Base-by-base conservation (phyloP, 345 rosid genomes). In the Brassica cretica region DNA sequence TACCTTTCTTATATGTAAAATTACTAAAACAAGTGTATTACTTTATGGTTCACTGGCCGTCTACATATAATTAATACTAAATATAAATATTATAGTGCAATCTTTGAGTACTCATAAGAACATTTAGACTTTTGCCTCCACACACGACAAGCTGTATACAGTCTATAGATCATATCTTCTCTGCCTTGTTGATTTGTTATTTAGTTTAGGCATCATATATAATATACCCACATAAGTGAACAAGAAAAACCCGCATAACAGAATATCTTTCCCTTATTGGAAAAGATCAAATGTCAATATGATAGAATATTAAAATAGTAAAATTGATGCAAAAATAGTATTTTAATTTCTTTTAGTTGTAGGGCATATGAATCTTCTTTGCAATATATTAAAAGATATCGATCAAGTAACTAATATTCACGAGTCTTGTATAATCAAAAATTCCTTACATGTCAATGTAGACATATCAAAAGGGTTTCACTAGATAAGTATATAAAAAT, bases 331-430 rank as follows among this genome's bases (percentile, higher is more conserved):
- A 35, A 37, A 60, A 8, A 15, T 53, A 41, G 18, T 66, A 21
- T 15, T 58, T 58, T 78, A 71, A 5, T 27, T 55, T 77, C 25
- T 16, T 60, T 70, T 61, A 49, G 59, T 37, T 32, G 82, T 46
- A 53, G 59, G 68, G 81, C 37, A 78, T 78, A 78, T 67, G 82
- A 66, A 72, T 72, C 81, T 46, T 78, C 68, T n/a, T 49, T 58
- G 68, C 32, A 51, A 46, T 49, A 56, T 71, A 64, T 64, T 51
- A 11, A 37, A 71, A 53, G 30, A 27, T 18, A 55, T 51, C 66
- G 66, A 11, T 56, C 72, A 53, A 61, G 44, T 77, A 51, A 21
- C 64, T 44, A 53, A 11, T 69, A 67, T 44, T 24, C 35, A 67
- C 70, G 3, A 41, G 70, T 66, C 55, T 39, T 19, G 29, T 66